Percentiles rank a stretch among this genome's conserved stretches.
phyloP scores from a whole-genome alignment of 148 eudicot species.

The Tetragonia tetragonoides region DNA sequence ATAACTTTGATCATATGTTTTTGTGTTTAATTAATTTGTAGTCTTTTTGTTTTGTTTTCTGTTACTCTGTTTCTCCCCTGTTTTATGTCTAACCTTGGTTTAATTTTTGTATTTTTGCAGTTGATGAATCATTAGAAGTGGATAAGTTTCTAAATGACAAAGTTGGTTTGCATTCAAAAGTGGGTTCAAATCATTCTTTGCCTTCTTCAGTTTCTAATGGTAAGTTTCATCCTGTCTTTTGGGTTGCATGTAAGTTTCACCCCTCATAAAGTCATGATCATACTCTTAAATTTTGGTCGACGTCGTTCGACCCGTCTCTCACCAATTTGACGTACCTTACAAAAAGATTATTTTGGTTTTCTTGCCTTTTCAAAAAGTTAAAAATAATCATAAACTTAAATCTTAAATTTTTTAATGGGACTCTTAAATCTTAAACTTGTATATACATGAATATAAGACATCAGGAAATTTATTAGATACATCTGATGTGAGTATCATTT shows the following conservation, averaged over 20 bases:
- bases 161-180: conserved; percentile 16
- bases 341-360: no score
- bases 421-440: no score
- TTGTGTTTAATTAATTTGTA: not conserved
- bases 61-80: conserved; percentile 19
- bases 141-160: conserved; percentile 36
- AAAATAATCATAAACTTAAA: no score
- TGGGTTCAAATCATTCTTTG: conserved; percentile 25
- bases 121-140: not conserved
- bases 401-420: no score
- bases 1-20: not conserved
- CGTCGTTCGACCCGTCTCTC: no score
- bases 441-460: no score
- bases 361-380: no score
- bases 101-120: not conserved
- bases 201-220: conserved; percentile 57
- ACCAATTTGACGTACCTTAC: no score
- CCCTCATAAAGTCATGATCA: not conserved
- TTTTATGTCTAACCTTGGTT: conserved; percentile 5
- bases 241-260: not conserved
- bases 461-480: no score
- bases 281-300: not conserved
- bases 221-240: conserved; percentile 20
- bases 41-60: not conserved
- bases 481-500: no score